Percentiles rank a stretch among this genome's conserved stretches.
These are phyloP conservation scores for Pyrenochaeta sp. DNA, from an alignment of 2,329 filamentous ascomycete genomes.

Conservation along the genomic window DNA sequence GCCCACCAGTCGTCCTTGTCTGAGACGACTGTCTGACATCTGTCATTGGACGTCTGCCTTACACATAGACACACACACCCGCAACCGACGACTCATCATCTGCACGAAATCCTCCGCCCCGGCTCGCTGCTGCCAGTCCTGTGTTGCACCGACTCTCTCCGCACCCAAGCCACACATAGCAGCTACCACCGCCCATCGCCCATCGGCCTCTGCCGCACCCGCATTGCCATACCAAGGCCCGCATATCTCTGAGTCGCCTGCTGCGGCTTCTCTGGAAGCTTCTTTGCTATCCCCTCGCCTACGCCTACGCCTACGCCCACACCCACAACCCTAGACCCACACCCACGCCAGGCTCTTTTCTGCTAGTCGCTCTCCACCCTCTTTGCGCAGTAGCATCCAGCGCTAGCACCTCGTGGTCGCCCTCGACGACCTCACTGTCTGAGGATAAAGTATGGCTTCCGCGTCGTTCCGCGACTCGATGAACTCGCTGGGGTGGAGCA, in stretches of 20 bases:
- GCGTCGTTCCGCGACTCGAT: constrained; percentile 91
- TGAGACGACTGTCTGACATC: constrained; percentile 48
- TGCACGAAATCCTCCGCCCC: constrained; percentile 61
- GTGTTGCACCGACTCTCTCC: constrained; percentile 15
- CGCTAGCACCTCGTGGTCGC: constrained; percentile 31
- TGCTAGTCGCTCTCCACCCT: constrained; percentile 16
- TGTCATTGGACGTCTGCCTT: constrained; percentile 44
- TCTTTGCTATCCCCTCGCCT: constrained; percentile 18
- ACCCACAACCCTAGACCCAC: constrained; percentile 6
- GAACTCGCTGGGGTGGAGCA: constrained; percentile 93
- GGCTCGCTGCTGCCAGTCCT: constrained; percentile 32
- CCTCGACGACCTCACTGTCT: constrained; percentile 10
- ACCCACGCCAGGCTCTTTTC: constrained; percentile 17
- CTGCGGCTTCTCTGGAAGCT: constrained; percentile 47
- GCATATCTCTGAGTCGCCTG: constrained; percentile 46
- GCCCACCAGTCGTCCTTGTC: constrained; percentile 39
- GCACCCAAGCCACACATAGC: no score
- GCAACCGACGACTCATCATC: constrained; percentile 60
- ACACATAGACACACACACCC: no score
- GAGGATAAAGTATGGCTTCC: constrained; percentile 73
- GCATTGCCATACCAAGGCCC: constrained; percentile 25
- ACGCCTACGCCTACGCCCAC: neutral
- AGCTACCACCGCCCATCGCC: constrained; percentile 15
- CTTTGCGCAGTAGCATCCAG: constrained; percentile 13
- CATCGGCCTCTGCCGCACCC: constrained; percentile 21